A percentile compares a stretch with the other conserved stretches of the same genome.
phyloP scores from a whole-genome alignment of 352 stramenopile genomes.

The Phytopythium sindhum region DNA sequence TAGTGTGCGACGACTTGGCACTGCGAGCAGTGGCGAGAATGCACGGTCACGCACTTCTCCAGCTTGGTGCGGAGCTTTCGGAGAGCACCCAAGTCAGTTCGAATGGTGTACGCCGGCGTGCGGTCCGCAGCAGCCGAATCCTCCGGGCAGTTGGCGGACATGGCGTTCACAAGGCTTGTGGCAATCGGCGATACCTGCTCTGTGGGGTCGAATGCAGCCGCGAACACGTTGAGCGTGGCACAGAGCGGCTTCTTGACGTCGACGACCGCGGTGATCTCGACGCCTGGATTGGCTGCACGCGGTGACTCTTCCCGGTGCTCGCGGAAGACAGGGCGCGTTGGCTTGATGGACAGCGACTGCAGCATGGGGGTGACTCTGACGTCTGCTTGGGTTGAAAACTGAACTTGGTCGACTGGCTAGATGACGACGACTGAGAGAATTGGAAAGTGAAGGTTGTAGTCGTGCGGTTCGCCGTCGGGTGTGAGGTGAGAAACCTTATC shows the following conservation, averaged over 20 bases:
- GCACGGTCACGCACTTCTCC: constrained; percentile 15
- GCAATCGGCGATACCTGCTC: neutral
- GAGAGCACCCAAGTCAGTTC: constrained; percentile 22
- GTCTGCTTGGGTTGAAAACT: neutral
- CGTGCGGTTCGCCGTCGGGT: neutral
- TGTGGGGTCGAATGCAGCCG: constrained; percentile 4
- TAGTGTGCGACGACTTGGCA: constrained; percentile 32
- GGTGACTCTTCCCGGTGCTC: constrained; percentile 13
- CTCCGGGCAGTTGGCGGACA: neutral
- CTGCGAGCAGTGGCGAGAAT: constrained; percentile 20
- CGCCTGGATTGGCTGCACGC: constrained; percentile 20
- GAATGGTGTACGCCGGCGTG: constrained; percentile 22
- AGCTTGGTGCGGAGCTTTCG: constrained; percentile 28
- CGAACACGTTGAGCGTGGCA: constrained; percentile 24
- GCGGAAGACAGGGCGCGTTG: constrained; percentile 19
- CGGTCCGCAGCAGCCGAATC: constrained; percentile 12
- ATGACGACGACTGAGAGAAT: constrained; percentile 3
- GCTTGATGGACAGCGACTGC: constrained; percentile 31
- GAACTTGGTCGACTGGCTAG: neutral
- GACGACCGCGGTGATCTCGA: constrained; percentile 15
- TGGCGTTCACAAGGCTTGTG: neutral
- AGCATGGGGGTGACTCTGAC: constrained; percentile 18
- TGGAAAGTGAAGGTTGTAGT: constrained; percentile 15
- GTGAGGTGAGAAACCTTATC: neutral
- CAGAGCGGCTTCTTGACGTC: constrained; percentile 21